Conservation (phyloP, 257 asterid species). For the Coffea canephora region DNA sequence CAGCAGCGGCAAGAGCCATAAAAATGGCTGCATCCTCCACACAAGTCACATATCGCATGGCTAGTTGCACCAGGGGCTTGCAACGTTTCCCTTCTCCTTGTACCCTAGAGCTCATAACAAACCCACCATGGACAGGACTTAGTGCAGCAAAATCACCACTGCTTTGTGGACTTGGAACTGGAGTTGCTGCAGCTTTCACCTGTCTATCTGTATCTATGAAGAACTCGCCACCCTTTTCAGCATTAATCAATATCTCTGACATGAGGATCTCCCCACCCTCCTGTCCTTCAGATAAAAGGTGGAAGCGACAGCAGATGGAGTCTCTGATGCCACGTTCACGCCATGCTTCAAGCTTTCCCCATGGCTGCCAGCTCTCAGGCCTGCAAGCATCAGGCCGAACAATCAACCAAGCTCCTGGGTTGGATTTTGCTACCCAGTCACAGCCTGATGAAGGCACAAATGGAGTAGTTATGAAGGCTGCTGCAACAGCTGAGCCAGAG, state of each 20-base stretch:
- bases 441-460: conserved; percentile 93
- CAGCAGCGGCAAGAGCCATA: conserved; percentile 96
- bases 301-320: conserved; percentile 78
- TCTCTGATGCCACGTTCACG: conserved; percentile 80
- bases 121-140: conserved; percentile 67
- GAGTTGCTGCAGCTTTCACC: conserved; percentile 45
- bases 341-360: conserved; percentile 99
- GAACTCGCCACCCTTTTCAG: conserved; percentile 93
- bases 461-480: conserved; percentile 95
- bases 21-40: conserved; percentile 96
- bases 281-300: conserved; percentile 64
- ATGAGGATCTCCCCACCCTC: conserved; percentile 73
- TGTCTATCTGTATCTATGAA: conserved; percentile 79
- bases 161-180: conserved; percentile 78
- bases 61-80: conserved; percentile 82
- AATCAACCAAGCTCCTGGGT: conserved; percentile 97
- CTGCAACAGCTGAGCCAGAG: conserved; percentile 93
- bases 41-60: conserved; percentile 84
- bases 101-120: conserved; percentile 88
- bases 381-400: conserved; percentile 77
- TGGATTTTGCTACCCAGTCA: conserved; percentile 95
- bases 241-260: conserved; percentile 61
- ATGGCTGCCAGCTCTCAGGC: conserved; percentile 90
- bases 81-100: conserved; percentile 82
- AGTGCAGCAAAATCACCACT: conserved; percentile 74